Evolutionary conservation across 345 rosid genomes (phyloP).

Genomic region (Hypericum perforatum): DNA sequence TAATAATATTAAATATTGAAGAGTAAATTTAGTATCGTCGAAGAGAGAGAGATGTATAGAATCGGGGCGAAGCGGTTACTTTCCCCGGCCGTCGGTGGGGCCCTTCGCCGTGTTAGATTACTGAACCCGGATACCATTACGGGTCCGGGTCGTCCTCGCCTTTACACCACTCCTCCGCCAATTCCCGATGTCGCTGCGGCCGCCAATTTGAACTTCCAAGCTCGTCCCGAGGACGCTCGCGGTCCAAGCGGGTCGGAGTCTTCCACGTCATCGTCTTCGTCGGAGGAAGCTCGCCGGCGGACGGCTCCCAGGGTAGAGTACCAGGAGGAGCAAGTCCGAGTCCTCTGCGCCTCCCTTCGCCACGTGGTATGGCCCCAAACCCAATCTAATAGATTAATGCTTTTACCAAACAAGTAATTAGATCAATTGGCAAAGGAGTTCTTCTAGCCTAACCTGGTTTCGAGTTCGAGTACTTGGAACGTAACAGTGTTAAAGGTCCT

Average conservation of each 20-base stretch:
- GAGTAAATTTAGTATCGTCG: conserved; percentile 1
- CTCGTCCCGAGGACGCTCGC: conserved; percentile 8
- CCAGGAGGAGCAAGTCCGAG: conserved; percentile 67
- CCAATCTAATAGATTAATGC: not conserved
- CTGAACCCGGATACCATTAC: conserved; percentile 12
- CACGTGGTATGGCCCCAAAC: conserved; percentile 49
- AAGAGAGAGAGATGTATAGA: conserved; percentile 38
- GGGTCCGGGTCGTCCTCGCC: conserved; percentile 17
- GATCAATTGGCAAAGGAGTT: no score
- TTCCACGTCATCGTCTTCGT: conserved; percentile 18
- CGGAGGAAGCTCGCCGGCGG: conserved; percentile 22
- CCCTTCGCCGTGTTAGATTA: conserved; percentile 9
- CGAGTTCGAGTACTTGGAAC: no score
- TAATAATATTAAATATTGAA: no score
- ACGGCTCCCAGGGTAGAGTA: conserved; percentile 42
- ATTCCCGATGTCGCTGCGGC: conserved; percentile 3
- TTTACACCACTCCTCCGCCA: conserved; percentile 34
- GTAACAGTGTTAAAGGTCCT: no score
- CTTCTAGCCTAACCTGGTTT: no score
- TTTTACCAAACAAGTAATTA: not conserved
- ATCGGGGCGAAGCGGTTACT: conserved; percentile 50
- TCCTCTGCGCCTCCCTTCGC: conserved; percentile 65
- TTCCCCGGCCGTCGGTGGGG: conserved; percentile 13
- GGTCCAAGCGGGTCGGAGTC: conserved; percentile 29
- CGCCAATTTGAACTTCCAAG: not conserved